Evolutionary conservation across 2,329 filamentous ascomycete genomes (phyloP), one percentile per base, ranked within the genome.

Genomic region (Ophiostoma sp.): DNA sequence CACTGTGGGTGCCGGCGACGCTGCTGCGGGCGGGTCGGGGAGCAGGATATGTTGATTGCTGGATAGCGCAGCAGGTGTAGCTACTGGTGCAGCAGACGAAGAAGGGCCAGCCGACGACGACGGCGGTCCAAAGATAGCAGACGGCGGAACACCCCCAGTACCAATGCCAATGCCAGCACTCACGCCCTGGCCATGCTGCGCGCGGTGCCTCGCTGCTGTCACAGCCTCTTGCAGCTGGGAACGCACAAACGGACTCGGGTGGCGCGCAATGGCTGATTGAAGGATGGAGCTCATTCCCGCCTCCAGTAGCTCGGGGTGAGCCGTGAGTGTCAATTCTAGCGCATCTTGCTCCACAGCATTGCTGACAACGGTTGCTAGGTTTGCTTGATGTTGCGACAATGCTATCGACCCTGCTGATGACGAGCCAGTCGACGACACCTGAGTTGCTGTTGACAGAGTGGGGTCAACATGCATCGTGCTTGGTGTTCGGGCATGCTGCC

Each of bases 211-310:
- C 16, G 40, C 38, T 11, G 4, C 60, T 2, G 40, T 5, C 38
- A 63, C 60, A 14, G 8, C 14, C 5, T 16, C 60, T 1, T 63
- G 16, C 60, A 63, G 42, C n/a, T 16, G 16, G 5, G 60, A 16
- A 18, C 60, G 60, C 40, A 3, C 40, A 42, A n/a, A 11, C 2
- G 60, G 38, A 9, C 12, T n/a, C 62, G 79, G 75, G 67, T 86
- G 81, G 2, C 81, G 78, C 69, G 85, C 82, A 52, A 87, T 86
- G 5, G 79, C 79, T 0, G 78, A 74, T 70, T 84, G 82, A 5
- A 87, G 77, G 64, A 84, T 80, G 5, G 74, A 76, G 66, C 83
- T 80, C 70, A 81, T 82, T 5, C 77, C 76, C 5, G 60, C 36
- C 5, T 63, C 16, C 42, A 86, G 76, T 70, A 85, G 80, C 3